A percentile compares a stretch with the other conserved stretches of the same genome.
phyloP scores from a whole-genome alignment of 1,139 yeast genomes.

The Williopsis jadinii region DNA sequence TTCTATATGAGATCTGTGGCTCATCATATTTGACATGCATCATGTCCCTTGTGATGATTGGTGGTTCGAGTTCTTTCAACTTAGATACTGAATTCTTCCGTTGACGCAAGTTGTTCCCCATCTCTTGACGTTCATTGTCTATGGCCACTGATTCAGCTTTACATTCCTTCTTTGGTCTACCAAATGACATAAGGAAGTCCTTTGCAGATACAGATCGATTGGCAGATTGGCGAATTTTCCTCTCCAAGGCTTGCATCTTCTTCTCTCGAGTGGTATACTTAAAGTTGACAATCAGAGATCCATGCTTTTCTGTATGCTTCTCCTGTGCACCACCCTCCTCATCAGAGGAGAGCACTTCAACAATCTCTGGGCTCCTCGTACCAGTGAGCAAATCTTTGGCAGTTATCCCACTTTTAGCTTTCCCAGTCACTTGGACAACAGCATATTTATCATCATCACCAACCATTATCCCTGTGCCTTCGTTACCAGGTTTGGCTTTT shows the following conservation, averaged over 20 bases:
- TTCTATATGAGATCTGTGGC: conserved; percentile 2
- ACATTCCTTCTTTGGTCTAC: conserved; percentile 6
- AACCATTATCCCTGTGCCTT: neutral
- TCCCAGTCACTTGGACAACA: conserved; percentile 1
- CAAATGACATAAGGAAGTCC: conserved; percentile 27
- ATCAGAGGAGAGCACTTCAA: conserved; percentile 13
- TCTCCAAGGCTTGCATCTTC: conserved; percentile 29
- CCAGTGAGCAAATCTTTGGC: conserved; percentile 12
- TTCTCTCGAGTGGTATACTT: conserved; percentile 16
- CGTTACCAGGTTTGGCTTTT: neutral
- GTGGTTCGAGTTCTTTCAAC: conserved; percentile 13
- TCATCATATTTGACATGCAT: conserved; percentile 12
- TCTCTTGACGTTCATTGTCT: too few relatives aligned
- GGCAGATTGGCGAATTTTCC: conserved; percentile 23
- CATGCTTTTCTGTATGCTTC: neutral
- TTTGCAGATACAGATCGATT: conserved; percentile 28
- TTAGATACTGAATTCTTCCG: conserved; percentile 12
- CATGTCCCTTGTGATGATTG: conserved; percentile 7
- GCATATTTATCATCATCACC: neutral
- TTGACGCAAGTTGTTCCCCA: too few relatives aligned
- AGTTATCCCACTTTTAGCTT: conserved; percentile 5
- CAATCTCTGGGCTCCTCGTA: conserved; percentile 6
- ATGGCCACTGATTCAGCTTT: conserved; percentile 1
- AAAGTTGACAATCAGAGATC: conserved; percentile 11
- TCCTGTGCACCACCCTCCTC: conserved; percentile 5